Conservation (phyloP, 106 monocot species). For the Dendrobium nobile region DNA sequence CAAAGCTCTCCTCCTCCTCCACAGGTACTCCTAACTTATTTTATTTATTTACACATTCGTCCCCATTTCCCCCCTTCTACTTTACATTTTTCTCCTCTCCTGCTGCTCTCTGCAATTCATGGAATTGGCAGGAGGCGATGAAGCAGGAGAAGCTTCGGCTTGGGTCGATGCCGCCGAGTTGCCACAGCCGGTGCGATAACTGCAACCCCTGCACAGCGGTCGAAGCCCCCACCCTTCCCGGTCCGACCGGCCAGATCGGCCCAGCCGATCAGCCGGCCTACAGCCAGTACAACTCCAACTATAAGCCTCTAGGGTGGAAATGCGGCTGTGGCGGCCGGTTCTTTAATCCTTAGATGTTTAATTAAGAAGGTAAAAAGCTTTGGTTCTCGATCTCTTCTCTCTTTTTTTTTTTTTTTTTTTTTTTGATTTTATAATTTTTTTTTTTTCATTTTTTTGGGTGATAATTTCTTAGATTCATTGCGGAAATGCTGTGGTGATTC, state of each 20-base stretch:
- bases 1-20: not conserved
- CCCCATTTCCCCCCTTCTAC: no score
- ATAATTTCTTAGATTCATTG: no score
- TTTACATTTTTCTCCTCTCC: not conserved
- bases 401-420: no score
- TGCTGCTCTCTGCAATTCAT: not conserved
- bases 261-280: conserved; percentile 5
- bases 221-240: conserved; percentile 64
- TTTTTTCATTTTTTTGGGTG: no score
- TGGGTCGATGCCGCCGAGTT: conserved; percentile 86
- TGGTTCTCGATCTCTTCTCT: no score
- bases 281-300: conserved; percentile 51
- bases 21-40: not conserved
- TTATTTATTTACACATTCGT: not conserved
- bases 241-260: not conserved
- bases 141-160: conserved; percentile 63
- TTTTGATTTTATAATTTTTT: no score
- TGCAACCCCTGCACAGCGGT: conserved; percentile 86
- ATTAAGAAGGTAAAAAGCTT: no score
- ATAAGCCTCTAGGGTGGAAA: conserved; percentile 89
- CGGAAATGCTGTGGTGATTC: no score
- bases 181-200: conserved; percentile 69
- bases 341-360: conserved; percentile 71
- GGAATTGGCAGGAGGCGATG: not conserved
- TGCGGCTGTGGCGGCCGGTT: conserved; percentile 62